Evolutionary conservation across 225 moss, liverwort and hornwort genomes (phyloP), one percentile per base, ranked within the genome.

Genomic region (Bryoerythrophyllum caledonicum): DNA sequence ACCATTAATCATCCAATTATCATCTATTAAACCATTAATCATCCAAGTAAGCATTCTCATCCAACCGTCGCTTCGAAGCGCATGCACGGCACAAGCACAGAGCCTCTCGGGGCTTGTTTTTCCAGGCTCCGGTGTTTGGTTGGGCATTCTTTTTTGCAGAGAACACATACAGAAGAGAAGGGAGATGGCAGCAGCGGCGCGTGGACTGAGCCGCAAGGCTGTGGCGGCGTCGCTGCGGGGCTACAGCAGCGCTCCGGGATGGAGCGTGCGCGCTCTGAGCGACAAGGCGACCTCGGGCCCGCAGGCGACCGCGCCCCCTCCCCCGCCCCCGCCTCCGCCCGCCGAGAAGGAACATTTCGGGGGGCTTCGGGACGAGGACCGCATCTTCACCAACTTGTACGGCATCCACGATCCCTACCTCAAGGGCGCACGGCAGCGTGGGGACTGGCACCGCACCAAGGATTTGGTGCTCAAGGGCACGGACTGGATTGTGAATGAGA

Each of bases 401-500:
- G 94, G 96, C 26, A 6, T 89, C 34, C 94, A 88, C 74, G 96
- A 94, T 70, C 96, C 96, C 2, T 96, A 86, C 55, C 84, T 93
- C 8, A 69, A 80, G 4, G 94, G 94, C 0, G 94, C 94, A 2
- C 62, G 74, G 75, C 88, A 88, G 88, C 81, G 96, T 6, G 96
- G 96, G 2, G 96, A 96, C 72, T 96, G 96, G 94, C 58, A 92
- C 80, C 83, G 83, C 34, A 94, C 96, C 2, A 94, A 96, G 82
- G 91, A 96, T 57, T 74, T 94, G 70, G 94, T 96, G 68, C 35
- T 76, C 0, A 96, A 96, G 82, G 96, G 96, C 8, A 83, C 94
- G 10, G 96, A 94, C 76, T 94, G 96, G 96, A 96, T 96, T 65
- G 94, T 96, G 67, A 91, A 89, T 51, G 96, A 96, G 79, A 92